Evolutionary conservation across 1,139 yeast genomes (phyloP).

Genomic region (Yamadazyma aaseri): DNA sequence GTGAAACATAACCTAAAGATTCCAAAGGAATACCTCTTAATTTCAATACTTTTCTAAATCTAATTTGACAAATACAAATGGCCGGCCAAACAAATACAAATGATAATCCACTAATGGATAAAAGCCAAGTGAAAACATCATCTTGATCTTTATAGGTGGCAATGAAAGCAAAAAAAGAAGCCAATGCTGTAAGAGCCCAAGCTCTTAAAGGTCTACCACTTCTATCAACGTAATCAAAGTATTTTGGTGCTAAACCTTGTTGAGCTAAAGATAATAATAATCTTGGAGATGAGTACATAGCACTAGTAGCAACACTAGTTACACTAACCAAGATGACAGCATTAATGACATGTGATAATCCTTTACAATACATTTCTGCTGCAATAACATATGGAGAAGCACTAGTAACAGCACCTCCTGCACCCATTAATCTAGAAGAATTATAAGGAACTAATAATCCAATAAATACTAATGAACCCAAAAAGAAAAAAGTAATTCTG

Average conservation of each 20-base stretch:
- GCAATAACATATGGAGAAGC: slow-evolving; percentile 50
- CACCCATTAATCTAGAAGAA: slow-evolving; percentile 40
- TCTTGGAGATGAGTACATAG: slow-evolving; percentile 45
- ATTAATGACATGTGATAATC: slow-evolving; percentile 41
- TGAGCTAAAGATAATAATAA: slow-evolving; percentile 43
- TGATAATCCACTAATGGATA: slow-evolving; percentile 44
- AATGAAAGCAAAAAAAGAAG: slow-evolving; percentile 32
- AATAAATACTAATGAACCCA: slow-evolving; percentile 41
- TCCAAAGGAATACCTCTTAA: slow-evolving; percentile 32
- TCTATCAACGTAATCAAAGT: slow-evolving; percentile 42
- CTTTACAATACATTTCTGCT: slow-evolving; percentile 38
- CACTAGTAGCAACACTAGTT: slow-evolving; percentile 45
- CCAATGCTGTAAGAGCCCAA: slow-evolving; percentile 30
- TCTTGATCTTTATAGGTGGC: slow-evolving; percentile 43
- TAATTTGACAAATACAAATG: slow-evolving; percentile 40
- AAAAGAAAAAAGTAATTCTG: slow-evolving; percentile 37
- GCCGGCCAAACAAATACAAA: slow-evolving; percentile 45
- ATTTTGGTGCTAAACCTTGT: slow-evolving; percentile 43
- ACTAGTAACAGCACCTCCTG: slow-evolving; percentile 32
- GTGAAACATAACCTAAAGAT: slow-evolving; percentile 39
- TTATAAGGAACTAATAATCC: slow-evolving; percentile 43
- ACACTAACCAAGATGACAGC: slow-evolving; percentile 45
- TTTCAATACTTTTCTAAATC: slow-evolving; percentile 43
- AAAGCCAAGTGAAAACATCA: slow-evolving; percentile 43
- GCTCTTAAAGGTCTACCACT: slow-evolving; percentile 45